Percentiles rank a stretch among this genome's conserved stretches.
phyloP scores from a whole-genome alignment of 2,329 filamentous ascomycete genomes.

The Hypoxylon sp. region DNA sequence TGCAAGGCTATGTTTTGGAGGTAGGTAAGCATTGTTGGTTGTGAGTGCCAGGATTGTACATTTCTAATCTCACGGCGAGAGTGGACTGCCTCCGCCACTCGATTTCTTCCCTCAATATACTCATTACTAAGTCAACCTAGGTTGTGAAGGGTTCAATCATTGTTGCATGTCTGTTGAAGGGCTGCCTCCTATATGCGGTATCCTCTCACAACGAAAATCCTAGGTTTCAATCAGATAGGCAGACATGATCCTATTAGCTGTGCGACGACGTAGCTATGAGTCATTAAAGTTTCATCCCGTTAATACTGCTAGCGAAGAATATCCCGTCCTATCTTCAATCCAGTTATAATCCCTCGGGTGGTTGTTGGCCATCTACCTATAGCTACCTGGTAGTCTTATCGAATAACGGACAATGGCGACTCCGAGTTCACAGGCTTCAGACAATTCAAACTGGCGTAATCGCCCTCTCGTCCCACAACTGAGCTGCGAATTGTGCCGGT shows the following conservation, averaged over 20 bases:
- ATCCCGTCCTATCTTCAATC: neutral
- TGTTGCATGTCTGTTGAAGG: neutral
- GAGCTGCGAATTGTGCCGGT: conserved; percentile 30
- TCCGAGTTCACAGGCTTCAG: conserved; percentile 7
- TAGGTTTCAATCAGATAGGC: neutral
- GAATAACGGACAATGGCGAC: conserved; percentile 4
- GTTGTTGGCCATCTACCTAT: neutral
- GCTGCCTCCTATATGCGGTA: neutral
- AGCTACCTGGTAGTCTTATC: neutral
- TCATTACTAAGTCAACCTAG: neutral
- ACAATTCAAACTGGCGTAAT: conserved; percentile 10
- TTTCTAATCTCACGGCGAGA: neutral
- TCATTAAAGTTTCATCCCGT: conserved; percentile 5
- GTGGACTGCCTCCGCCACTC: neutral
- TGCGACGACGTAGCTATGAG: neutral
- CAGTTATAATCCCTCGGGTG: neutral
- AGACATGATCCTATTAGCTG: neutral
- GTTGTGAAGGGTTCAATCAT: neutral
- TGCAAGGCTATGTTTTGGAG: neutral
- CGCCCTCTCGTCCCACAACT: conserved; percentile 27
- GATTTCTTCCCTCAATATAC: neutral
- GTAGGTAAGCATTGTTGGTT: neutral
- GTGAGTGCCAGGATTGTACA: neutral
- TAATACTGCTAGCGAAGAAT: neutral
- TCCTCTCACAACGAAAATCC: neutral